phyloP scores from a whole-genome alignment of 2,329 filamentous ascomycete species.

The Aspergillus aculeatus region DNA sequence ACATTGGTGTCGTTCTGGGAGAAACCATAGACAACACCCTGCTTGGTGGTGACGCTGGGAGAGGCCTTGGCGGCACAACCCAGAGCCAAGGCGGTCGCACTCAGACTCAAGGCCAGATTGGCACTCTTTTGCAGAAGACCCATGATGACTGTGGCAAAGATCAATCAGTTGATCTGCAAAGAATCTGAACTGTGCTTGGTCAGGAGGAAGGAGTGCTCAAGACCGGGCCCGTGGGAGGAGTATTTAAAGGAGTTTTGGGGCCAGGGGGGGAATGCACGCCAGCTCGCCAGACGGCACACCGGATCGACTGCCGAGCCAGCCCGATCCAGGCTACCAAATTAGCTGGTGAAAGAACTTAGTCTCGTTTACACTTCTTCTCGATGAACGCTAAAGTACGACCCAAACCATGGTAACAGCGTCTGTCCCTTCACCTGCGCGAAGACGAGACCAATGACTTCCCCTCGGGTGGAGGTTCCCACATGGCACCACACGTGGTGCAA shows the following conservation, averaged over 20 bases:
- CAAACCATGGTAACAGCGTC: too few relatives aligned
- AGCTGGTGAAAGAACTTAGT: not conserved
- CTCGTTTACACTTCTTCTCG: not conserved
- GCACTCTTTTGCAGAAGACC: constrained; percentile 7
- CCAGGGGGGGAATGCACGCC: not conserved
- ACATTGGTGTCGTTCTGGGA: constrained; percentile 26
- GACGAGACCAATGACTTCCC: not conserved
- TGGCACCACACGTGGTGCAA: not conserved
- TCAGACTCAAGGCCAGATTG: constrained; percentile 12
- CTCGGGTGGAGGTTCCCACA: not conserved
- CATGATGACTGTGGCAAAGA: constrained; percentile 10
- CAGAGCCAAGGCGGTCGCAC: constrained; percentile 12
- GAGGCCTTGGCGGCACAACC: constrained; percentile 8
- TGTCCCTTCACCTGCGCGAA: not conserved
- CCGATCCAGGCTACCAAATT: not conserved
- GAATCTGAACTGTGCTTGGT: not conserved
- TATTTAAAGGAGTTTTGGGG: not conserved
- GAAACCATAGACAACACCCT: constrained; percentile 25
- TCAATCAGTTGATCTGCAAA: not conserved
- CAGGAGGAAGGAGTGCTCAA: not conserved
- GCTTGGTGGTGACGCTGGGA: constrained; percentile 19
- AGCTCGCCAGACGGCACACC: not conserved
- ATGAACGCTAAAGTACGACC: not conserved
- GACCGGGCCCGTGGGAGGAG: not conserved
- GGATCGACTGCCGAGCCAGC: not conserved